Conservation (phyloP, 495 filamentous ascomycete genomes). For the Recurvomyces mirabilis region DNA sequence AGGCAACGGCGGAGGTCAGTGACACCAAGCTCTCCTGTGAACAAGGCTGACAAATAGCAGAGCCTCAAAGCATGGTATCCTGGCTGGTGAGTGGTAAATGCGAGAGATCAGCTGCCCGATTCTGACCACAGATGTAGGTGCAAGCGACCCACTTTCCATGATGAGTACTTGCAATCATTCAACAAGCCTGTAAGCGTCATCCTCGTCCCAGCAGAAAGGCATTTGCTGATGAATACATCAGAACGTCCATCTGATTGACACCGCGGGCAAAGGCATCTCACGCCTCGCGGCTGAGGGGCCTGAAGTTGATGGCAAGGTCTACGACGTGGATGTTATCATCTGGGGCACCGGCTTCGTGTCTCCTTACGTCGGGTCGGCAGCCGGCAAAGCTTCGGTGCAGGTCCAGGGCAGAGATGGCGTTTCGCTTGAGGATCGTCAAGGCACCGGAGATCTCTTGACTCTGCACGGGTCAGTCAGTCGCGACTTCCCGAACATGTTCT, state of each 20-base stretch:
- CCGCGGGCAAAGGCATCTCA: slow-evolving; percentile 40
- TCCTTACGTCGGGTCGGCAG: slow-evolving; percentile 25
- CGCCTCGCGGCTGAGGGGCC: slow-evolving; percentile 31
- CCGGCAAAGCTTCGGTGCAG: slow-evolving; percentile 31
- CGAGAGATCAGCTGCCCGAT: neutral
- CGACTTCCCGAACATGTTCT: slow-evolving; percentile 47
- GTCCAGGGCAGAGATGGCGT: slow-evolving; percentile 34
- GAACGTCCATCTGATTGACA: slow-evolving; percentile 38
- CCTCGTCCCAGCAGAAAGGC: slow-evolving; percentile 5
- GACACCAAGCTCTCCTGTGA: neutral
- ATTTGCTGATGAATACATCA: slow-evolving; percentile 24
- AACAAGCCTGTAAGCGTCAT: neutral
- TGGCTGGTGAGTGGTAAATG: neutral
- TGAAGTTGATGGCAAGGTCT: slow-evolving; percentile 31
- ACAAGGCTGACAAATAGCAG: slow-evolving; percentile 1
- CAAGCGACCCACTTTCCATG: slow-evolving; percentile 33
- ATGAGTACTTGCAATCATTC: slow-evolving; percentile 4
- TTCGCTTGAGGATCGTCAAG: slow-evolving; percentile 38
- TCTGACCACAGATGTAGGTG: slow-evolving; percentile 22
- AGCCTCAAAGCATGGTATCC: slow-evolving; percentile 29
- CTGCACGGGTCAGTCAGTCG: slow-evolving; percentile 37
- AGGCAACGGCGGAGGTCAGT: slow-evolving; percentile 14
- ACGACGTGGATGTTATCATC: slow-evolving; percentile 38
- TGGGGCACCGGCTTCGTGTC: slow-evolving; percentile 39
- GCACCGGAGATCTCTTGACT: slow-evolving; percentile 27